Evolutionary conservation across 208 protist species (phyloP).

Genomic region (Trypanosoma mega): DNA sequence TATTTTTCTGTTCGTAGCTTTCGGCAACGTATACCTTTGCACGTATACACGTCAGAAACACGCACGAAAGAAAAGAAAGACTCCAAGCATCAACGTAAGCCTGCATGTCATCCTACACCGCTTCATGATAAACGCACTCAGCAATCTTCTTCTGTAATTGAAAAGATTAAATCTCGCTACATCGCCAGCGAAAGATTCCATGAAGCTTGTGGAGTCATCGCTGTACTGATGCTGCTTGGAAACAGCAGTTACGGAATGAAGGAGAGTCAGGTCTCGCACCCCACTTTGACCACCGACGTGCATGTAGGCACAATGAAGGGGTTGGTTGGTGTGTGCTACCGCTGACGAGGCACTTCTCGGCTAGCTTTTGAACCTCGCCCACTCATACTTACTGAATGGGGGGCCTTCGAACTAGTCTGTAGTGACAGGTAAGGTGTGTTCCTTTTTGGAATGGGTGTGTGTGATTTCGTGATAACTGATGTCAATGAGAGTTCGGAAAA

Average conservation of each 20-base stretch:
- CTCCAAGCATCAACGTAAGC: no score
- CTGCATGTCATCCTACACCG: no score
- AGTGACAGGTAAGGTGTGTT: background rate
- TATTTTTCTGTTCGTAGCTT: no score
- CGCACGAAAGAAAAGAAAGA: no score
- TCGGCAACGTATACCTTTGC: no score
- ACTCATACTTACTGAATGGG: conserved; percentile 16
- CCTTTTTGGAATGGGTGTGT: no score
- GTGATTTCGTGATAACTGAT: no score
- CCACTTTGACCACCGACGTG: conserved; percentile 35
- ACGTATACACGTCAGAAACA: no score
- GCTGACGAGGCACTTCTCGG: conserved; percentile 12
- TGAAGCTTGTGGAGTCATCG: conserved; percentile 10
- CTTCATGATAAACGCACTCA: no score
- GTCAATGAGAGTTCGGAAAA: background rate
- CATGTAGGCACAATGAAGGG: conserved; percentile 18
- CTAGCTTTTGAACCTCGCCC: conserved; percentile 27
- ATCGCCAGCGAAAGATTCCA: conserved; percentile 32
- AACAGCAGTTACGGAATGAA: background rate
- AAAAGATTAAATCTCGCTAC: conserved; percentile 31
- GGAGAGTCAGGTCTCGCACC: conserved; percentile 21
- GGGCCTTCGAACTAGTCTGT: conserved; percentile 26
- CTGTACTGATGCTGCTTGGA: conserved; percentile 47
- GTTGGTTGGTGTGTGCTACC: conserved; percentile 37
- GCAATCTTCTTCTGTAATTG: no score